Percentiles rank a stretch among this genome's conserved stretches.
Conservation (phyloP, 306 rosid species). For the Carpinus viminea region DNA sequence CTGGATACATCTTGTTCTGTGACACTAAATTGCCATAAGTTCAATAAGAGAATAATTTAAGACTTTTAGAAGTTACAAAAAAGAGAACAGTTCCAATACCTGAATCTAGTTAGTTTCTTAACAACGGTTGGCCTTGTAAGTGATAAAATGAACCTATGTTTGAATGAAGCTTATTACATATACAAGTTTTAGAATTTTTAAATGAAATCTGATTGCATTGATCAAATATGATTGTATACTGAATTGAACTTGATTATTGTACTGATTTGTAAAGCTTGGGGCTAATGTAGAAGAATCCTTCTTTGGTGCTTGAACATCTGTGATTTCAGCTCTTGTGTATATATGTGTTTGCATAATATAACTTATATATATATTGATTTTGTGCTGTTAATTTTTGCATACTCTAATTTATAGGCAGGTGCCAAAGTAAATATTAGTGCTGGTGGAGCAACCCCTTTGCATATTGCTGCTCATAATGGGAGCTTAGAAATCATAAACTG, state of each 20-base stretch:
- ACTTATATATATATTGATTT: not conserved
- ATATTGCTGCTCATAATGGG: constrained; percentile 82
- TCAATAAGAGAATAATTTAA: not conserved
- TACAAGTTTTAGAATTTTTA: not conserved
- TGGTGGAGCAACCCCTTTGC: constrained; percentile 97
- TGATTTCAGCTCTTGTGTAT: not conserved
- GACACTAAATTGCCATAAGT: not conserved
- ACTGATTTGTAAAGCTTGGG: not conserved
- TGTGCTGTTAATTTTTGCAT: constrained; percentile 26
- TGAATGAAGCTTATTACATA: too few species aligned
- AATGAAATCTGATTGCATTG: not conserved
- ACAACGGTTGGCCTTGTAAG: not conserved
- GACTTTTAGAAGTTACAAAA: not conserved
- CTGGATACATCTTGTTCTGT: not conserved
- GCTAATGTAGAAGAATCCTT: not conserved
- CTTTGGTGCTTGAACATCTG: not conserved
- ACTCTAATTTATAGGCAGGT: constrained; percentile 65
- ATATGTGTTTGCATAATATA: not conserved
- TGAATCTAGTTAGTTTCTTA: not conserved
- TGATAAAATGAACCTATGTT: not conserved
- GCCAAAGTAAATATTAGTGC: constrained; percentile 78
- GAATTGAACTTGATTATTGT: not conserved
- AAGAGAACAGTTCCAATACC: not conserved
- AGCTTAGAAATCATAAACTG: constrained; percentile 58
- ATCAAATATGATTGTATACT: not conserved